Evolutionary conservation across 257 asterid genomes (phyloP).

Genomic region (Eustoma russellianum): DNA sequence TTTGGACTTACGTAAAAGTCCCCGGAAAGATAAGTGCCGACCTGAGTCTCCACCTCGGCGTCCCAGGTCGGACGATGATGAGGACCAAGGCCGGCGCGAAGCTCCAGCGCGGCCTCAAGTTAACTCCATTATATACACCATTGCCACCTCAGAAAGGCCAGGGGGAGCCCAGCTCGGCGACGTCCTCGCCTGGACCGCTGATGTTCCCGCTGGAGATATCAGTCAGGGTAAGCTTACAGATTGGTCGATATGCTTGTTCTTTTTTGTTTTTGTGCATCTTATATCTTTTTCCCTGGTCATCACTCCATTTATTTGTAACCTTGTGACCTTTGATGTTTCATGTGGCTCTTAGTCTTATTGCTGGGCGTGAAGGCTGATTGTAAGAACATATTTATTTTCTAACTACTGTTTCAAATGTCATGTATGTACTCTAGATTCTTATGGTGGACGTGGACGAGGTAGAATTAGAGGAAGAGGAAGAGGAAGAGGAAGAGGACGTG

Average conservation of each 20-base stretch:
- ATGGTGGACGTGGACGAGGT: constrained; percentile 27
- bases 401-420: not conserved
- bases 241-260: not conserved
- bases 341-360: not conserved
- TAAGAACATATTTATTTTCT: not conserved
- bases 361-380: not conserved
- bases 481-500: constrained; percentile 14
- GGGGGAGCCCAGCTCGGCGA: too few relatives aligned
- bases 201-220: constrained; percentile 8
- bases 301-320: not conserved
- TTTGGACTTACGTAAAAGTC: too few relatives aligned
- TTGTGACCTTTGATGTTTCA: not conserved
- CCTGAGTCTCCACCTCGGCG: too few relatives aligned
- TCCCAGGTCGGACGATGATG: too few relatives aligned
- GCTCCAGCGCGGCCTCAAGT: too few relatives aligned
- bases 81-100: too few relatives aligned
- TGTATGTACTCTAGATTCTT: constrained; percentile 14
- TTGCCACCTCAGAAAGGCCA: too few relatives aligned
- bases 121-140: too few relatives aligned
- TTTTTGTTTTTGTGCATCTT: not conserved
- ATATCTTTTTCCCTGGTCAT: not conserved
- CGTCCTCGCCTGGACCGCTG: too few relatives aligned
- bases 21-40: too few relatives aligned
- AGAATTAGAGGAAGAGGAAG: constrained; percentile 29
- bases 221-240: constrained; percentile 25